Evolutionary conservation across 1,139 yeast genomes (phyloP).

Genomic region (Suhomyces coccinellae): DNA sequence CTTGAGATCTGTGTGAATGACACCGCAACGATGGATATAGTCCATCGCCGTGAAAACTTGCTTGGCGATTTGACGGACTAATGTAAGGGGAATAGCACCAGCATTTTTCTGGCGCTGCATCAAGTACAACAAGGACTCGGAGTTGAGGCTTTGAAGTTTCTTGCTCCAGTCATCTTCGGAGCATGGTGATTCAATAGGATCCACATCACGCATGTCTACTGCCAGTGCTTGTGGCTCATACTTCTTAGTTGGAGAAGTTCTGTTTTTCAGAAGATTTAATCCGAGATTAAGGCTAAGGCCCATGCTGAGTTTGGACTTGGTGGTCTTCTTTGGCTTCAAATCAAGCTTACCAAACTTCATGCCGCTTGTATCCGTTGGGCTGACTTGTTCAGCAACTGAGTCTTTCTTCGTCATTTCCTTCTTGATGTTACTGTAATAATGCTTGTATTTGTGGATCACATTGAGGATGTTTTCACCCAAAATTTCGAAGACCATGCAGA

Average conservation of each 20-base stretch:
- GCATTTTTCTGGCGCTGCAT: constrained; percentile 16
- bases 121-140: constrained; percentile 15
- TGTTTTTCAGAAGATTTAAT: constrained; percentile 9
- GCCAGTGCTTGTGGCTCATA: constrained; percentile 3
- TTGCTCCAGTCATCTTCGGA: constrained; percentile 7
- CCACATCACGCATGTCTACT: constrained; percentile 5
- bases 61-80: constrained; percentile 79
- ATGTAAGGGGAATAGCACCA: constrained; percentile 70
- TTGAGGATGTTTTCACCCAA: constrained; percentile 80
- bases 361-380: constrained; percentile 9
- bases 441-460: constrained; percentile 64
- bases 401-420: constrained; percentile 12
- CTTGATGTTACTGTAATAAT: constrained; percentile 21
- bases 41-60: constrained; percentile 77
- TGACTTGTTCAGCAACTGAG: constrained; percentile 4
- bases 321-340: constrained; percentile 22
- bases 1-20: constrained; percentile 85
- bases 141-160: constrained; percentile 14
- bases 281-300: constrained; percentile 21
- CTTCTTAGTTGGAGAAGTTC: constrained; percentile 5
- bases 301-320: constrained; percentile 28
- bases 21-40: constrained; percentile 84
- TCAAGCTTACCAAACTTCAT: constrained; percentile 26
- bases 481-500: constrained; percentile 87
- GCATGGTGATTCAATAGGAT: constrained; percentile 3